phyloP scores from a whole-genome alignment of 1,139 yeast genomes.

The Citeromyces siamensis region DNA sequence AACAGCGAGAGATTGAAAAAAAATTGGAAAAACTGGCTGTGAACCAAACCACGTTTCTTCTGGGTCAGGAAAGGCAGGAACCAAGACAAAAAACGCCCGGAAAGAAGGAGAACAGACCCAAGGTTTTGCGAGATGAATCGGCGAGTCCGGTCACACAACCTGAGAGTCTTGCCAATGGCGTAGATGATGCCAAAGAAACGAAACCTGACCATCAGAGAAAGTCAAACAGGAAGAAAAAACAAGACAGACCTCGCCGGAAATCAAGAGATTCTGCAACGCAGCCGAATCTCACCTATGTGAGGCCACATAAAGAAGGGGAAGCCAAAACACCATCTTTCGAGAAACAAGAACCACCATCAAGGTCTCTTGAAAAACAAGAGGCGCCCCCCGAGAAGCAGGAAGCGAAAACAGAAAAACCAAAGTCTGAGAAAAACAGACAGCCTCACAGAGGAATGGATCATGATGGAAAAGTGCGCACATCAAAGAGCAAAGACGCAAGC shows the following conservation, averaged over 20 bases:
- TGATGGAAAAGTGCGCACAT: no score
- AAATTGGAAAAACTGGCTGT: conserved; percentile 32
- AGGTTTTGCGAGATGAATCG: conserved; percentile 5
- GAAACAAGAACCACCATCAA: background rate
- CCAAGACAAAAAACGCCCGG: conserved; percentile 12
- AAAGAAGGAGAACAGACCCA: conserved; percentile 11
- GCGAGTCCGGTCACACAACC: no score
- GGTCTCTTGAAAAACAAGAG: background rate
- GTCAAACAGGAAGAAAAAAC: conserved; percentile 3
- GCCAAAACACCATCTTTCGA: background rate
- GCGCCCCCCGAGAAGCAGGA: background rate
- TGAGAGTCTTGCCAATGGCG: no score
- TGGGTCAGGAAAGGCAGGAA: conserved; percentile 28
- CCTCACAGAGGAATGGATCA: no score
- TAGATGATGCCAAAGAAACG: conserved; percentile 5
- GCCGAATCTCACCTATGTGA: background rate
- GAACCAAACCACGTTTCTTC: conserved; percentile 40
- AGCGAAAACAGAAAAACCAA: no score
- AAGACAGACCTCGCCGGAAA: no score
- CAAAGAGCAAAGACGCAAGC: no score
- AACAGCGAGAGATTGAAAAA: conserved; percentile 32
- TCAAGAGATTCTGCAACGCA: background rate
- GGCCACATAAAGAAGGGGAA: background rate
- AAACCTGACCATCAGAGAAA: conserved; percentile 7
- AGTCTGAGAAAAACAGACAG: no score